These are phyloP conservation scores for Neopestalotiopsis rosae DNA, from an alignment of 2,329 filamentous ascomycete species.

Conservation along the genomic window DNA sequence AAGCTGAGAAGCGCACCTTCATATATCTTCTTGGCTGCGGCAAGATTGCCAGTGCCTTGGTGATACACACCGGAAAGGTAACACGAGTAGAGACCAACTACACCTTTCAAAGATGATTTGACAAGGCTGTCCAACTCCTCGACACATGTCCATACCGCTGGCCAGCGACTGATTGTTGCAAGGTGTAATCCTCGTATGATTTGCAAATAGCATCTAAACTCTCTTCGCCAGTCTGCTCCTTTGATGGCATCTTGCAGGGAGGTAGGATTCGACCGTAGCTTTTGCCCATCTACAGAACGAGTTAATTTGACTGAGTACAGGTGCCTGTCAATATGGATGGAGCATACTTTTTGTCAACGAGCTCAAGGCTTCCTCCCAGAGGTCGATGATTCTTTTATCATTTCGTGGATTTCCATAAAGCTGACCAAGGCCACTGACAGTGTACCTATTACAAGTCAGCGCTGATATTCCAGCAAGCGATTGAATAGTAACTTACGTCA, in stretches of 20 bases:
- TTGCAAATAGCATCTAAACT: slow-evolving; percentile 71
- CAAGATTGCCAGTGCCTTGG: slow-evolving; percentile 77
- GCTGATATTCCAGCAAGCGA: background rate
- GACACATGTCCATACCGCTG: slow-evolving; percentile 63
- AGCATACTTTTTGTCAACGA: slow-evolving; percentile 40
- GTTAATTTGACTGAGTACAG: background rate
- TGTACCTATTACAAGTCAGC: slow-evolving; percentile 48
- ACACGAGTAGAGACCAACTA: slow-evolving; percentile 59
- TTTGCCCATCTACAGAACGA: slow-evolving; percentile 27
- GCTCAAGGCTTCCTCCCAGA: slow-evolving; percentile 45
- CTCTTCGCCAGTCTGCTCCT: slow-evolving; percentile 67
- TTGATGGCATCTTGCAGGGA: slow-evolving; percentile 63
- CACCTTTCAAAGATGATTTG: slow-evolving; percentile 45
- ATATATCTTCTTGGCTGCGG: slow-evolving; percentile 72
- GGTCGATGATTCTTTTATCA: slow-evolving; percentile 42
- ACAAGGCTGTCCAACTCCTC: slow-evolving; percentile 55
- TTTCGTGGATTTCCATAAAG: slow-evolving; percentile 43
- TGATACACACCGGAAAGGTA: slow-evolving; percentile 79
- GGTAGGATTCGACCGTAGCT: slow-evolving; percentile 48
- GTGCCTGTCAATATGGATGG: slow-evolving; percentile 35
- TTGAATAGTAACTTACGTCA: slow-evolving; percentile 51
- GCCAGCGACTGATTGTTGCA: slow-evolving; percentile 75
- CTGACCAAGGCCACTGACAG: slow-evolving; percentile 57
- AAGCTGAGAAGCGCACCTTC: slow-evolving; percentile 65
- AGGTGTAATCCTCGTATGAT: slow-evolving; percentile 74